Base-by-base conservation (phyloP, 192 early-diverging fungal genomes). In the Tieghemiomyces parasiticus region DNA sequence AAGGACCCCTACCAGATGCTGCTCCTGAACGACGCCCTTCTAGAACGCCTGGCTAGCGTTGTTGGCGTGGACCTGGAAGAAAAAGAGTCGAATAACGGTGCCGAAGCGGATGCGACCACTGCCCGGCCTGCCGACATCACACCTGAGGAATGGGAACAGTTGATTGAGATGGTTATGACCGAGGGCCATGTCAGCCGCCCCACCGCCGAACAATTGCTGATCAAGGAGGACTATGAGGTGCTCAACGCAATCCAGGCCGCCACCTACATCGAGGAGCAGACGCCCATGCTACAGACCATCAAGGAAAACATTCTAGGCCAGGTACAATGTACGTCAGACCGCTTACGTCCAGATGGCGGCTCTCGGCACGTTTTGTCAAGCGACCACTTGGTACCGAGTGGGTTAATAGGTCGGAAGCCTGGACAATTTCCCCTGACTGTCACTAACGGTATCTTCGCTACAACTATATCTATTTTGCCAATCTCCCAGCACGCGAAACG, bases 151-250 rank as follows among this genome's bases (percentile, higher is more conserved):
- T 67, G 74, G 30, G 53, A 66, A 10, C 60, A 60, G 20, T 67
- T 73, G 54, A 59, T 81, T 24, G 63, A 71, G n/a, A 30, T 81
- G 42, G 77, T 81, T 3, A 65, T 71, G 3, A 63, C 65, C 2
- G 73, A 81, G 56, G 79, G 73, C 0, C 60, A 65, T 4, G 77
- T 79, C 1, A 55, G 62, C 16, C 45, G 49, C 31, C 52, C 68
- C 19, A 60, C 68, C 6, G 77, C 77, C 35, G 73, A 72, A 47
- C 44, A 64, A 25, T 71, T 74, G 14, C 68, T 79, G 12, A 64
- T 65, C n/a, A 70, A 67, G 46, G 72, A 79, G 55, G 71, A 72
- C n/a, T 69, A 71, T n/a, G 77, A 79, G 59, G 35, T 79, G 22
- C 60, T 79, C 58, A 74, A 74, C 32, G 77, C 77, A 6, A 75